Conservation (phyloP, 306 rosid species). For the Spatholobus suberectus region DNA sequence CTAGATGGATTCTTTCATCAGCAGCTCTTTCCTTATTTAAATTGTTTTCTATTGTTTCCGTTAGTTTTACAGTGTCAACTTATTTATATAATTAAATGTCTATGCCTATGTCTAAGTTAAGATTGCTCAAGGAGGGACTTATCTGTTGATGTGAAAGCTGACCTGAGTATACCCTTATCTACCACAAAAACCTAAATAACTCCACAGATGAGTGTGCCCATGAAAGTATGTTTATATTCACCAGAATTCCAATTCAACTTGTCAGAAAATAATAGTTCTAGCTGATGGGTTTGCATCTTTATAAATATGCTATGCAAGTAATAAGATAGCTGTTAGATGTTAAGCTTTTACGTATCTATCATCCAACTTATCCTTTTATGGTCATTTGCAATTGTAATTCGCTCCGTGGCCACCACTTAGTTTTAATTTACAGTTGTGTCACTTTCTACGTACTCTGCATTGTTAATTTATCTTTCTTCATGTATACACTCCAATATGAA, state of each 20-base stretch:
- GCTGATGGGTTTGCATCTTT: conserved; percentile 8
- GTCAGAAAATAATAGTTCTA: conserved; percentile 1
- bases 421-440: neutral
- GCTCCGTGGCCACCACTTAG: neutral
- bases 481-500: neutral
- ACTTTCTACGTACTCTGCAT: neutral
- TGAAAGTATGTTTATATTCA: neutral
- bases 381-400: neutral
- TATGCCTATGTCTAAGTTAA: too few species aligned
- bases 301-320: neutral
- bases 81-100: neutral
- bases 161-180: neutral
- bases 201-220: neutral
- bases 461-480: neutral
- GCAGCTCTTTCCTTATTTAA: neutral
- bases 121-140: neutral
- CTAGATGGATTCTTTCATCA: neutral
- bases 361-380: neutral
- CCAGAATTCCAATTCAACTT: neutral
- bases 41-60: neutral
- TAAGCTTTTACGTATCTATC: neutral
- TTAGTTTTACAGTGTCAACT: neutral
- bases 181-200: neutral
- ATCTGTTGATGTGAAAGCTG: neutral
- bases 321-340: neutral